phyloP scores from a whole-genome alignment of 2,329 filamentous ascomycete species.

The Biscogniauxia mediterranea region DNA sequence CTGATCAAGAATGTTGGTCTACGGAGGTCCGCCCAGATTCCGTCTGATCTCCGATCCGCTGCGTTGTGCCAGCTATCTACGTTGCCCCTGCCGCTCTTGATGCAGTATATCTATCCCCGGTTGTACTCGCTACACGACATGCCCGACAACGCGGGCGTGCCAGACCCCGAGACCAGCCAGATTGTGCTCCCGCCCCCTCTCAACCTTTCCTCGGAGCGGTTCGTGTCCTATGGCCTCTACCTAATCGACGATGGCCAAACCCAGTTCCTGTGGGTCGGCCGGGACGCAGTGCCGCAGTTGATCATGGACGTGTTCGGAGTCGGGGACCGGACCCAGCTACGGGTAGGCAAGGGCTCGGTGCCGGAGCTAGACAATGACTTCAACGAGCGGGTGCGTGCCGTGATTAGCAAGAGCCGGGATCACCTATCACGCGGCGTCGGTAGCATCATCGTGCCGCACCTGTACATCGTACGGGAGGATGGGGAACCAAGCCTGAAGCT shows the following conservation, averaged over 20 bases:
- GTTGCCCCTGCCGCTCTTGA: conserved; percentile 81
- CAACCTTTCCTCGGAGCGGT: conserved; percentile 84
- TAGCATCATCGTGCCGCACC: conserved; percentile 86
- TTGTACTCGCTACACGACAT: conserved; percentile 92
- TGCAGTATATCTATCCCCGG: conserved; percentile 87
- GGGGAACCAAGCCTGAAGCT: conserved; percentile 92
- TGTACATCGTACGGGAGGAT: conserved; percentile 93
- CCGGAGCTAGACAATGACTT: conserved; percentile 93
- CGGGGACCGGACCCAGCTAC: conserved; percentile 76
- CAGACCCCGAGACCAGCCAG: conserved; percentile 81
- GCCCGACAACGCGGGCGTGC: conserved; percentile 87
- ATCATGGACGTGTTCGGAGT: conserved; percentile 88
- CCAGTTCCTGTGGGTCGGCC: conserved; percentile 95
- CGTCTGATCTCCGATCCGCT: conserved; percentile 88
- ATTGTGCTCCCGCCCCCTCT: conserved; percentile 81
- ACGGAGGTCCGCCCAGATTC: conserved; percentile 89
- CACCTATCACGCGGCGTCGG: conserved; percentile 84
- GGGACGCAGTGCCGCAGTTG: conserved; percentile 87
- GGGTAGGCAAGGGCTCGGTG: conserved; percentile 85
- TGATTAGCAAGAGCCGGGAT: conserved; percentile 89
- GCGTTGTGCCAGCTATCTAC: conserved; percentile 94
- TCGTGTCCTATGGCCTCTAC: conserved; percentile 89
- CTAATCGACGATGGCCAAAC: conserved; percentile 96
- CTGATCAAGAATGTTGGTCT: conserved; percentile 95
- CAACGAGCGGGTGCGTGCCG: conserved; percentile 87